Evolutionary conservation across 176 grass and related monocot genomes (phyloP).

Genomic region (Canna indica): DNA sequence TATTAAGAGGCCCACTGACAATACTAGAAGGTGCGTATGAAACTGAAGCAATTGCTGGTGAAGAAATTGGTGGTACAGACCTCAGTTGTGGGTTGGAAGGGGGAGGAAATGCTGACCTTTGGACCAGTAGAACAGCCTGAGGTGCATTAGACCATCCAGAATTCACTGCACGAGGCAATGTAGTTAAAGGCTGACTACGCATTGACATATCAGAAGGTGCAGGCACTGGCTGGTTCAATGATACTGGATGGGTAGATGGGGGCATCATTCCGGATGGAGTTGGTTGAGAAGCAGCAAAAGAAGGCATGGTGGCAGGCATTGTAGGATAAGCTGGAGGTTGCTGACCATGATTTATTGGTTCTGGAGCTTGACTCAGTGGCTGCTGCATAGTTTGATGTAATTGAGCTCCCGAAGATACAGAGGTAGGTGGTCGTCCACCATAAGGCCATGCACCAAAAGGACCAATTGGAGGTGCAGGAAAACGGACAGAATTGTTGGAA

Average conservation of each 20-base stretch:
- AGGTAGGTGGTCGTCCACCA: constrained; percentile 33
- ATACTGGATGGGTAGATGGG: constrained; percentile 10
- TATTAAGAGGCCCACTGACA: constrained; percentile 4
- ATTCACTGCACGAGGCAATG: constrained; percentile 32
- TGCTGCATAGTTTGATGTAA: constrained; percentile 32
- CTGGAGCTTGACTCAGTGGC: constrained; percentile 8
- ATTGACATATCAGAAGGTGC: constrained; percentile 11
- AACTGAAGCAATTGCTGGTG: constrained; percentile 16
- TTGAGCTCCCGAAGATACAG: constrained; percentile 28
- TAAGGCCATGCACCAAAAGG: constrained; percentile 31
- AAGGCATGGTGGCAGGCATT: constrained; percentile 3
- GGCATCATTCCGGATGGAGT: not conserved
- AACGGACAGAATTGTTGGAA: constrained; percentile 37
- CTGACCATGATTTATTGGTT: constrained; percentile 1
- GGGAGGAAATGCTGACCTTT: constrained; percentile 23
- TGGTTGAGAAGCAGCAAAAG: constrained; percentile 16
- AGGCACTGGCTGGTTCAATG: constrained; percentile 17
- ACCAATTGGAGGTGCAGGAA: constrained; percentile 20
- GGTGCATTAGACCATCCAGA: constrained; percentile 39
- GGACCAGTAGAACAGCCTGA: constrained; percentile 16
- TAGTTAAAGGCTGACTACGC: constrained; percentile 42
- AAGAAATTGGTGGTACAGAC: constrained; percentile 28
- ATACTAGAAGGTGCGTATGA: not conserved
- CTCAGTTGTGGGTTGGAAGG: constrained; percentile 24
- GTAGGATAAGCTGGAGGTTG: constrained; percentile 4